Conservation (phyloP, 192 early-diverging fungal genomes). For the Geranomyces variabilis region DNA sequence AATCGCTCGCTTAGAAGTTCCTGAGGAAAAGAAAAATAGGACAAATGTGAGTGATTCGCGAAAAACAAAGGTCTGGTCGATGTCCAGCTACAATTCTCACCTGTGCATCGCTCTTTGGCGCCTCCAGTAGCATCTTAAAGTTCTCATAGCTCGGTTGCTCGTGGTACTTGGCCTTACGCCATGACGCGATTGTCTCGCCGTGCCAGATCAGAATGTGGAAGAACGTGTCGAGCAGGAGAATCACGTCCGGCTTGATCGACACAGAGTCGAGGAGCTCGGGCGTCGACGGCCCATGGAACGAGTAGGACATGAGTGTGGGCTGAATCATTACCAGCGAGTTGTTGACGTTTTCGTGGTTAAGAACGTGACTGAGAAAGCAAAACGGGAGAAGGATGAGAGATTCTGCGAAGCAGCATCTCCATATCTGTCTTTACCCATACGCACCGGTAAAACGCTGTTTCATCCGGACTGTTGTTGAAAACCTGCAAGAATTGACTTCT, state of each 20-base stretch:
- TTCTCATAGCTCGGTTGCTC: constrained; percentile 93
- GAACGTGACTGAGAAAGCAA: constrained; percentile 68
- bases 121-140: constrained; percentile 90
- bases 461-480: constrained; percentile 99
- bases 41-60: constrained; percentile 2
- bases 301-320: constrained; percentile 93
- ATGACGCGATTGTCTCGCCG: constrained; percentile 94
- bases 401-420: not conserved
- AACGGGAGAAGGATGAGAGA: constrained; percentile 19
- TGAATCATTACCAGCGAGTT: constrained; percentile 99
- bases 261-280: constrained; percentile 96
- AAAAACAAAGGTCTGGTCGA: not conserved
- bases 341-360: constrained; percentile 95
- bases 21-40: constrained; percentile 46
- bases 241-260: constrained; percentile 94
- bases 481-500: constrained; percentile 97
- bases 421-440: constrained; percentile 16
- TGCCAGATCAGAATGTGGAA: constrained; percentile 99
- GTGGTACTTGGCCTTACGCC: constrained; percentile 96
- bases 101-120: constrained; percentile 83
- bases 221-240: constrained; percentile 94
- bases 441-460: constrained; percentile 88
- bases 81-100: constrained; percentile 29
- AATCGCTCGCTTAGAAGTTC: constrained; percentile 92
- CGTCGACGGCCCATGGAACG: constrained; percentile 80